Percentiles rank a stretch among this genome's conserved stretches.
phyloP scores from a whole-genome alignment of 257 asterid species.

The Handroanthus guayacan region DNA sequence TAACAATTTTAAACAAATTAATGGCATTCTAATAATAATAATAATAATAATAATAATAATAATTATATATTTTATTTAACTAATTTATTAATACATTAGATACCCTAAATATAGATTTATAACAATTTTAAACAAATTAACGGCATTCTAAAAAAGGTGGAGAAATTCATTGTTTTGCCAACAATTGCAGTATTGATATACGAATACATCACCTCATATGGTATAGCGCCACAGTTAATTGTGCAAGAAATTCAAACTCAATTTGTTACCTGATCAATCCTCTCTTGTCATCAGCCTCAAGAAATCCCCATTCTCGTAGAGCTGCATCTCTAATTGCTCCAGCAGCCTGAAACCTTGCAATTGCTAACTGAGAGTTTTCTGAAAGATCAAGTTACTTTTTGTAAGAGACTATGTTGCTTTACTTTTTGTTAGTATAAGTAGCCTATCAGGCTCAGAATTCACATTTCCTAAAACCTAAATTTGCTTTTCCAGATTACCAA shows the following conservation, averaged over 20 bases:
- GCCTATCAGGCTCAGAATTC: slow-evolving; percentile 8
- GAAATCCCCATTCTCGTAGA: slow-evolving; percentile 88
- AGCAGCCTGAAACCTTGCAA: slow-evolving; percentile 97
- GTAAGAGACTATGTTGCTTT: slow-evolving; percentile 29
- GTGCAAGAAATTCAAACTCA: slow-evolving; percentile 27
- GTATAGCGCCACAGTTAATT: slow-evolving; percentile 1
- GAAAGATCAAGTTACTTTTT: slow-evolving; percentile 44
- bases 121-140: background rate
- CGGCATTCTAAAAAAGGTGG: background rate
- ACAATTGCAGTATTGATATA: background rate
- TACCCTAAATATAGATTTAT: slow-evolving; percentile 3
- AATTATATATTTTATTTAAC: background rate
- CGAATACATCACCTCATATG: slow-evolving; percentile 5
- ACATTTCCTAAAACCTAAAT: slow-evolving; percentile 21
- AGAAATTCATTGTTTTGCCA: slow-evolving; percentile 19
- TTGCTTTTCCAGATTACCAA: slow-evolving; percentile 16
- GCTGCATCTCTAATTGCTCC: slow-evolving; percentile 95
- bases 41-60: background rate
- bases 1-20: background rate
- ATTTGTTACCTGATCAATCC: slow-evolving; percentile 78
- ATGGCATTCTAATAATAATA: background rate
- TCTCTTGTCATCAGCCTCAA: slow-evolving; percentile 67
- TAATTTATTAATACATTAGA: slow-evolving; percentile 3
- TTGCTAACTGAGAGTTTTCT: slow-evolving; percentile 87
- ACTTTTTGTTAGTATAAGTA: slow-evolving; percentile 20